phyloP scores from a whole-genome alignment of 2,329 filamentous ascomycete species.

The Elsinoe necatrix region DNA sequence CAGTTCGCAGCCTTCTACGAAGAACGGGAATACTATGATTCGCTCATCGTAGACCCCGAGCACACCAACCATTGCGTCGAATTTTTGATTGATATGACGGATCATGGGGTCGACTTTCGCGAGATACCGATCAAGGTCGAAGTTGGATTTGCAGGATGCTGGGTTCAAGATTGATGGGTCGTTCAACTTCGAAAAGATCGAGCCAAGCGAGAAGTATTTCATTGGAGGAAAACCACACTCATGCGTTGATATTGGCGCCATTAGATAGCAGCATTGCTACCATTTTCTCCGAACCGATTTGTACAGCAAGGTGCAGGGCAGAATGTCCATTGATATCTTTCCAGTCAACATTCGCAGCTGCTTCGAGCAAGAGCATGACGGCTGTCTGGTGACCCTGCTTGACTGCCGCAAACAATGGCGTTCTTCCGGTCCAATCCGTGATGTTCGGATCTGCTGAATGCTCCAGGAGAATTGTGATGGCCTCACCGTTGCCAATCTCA shows the following conservation, averaged over 20 bases:
- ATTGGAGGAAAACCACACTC: no score
- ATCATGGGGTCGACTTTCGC: not conserved
- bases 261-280: not conserved
- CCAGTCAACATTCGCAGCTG: not conserved
- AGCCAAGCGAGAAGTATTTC: no score
- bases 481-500: not conserved
- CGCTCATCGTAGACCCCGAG: not conserved
- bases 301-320: not conserved
- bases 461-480: not conserved
- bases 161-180: not conserved
- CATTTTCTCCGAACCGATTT: not conserved
- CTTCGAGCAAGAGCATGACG: not conserved
- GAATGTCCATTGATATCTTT: not conserved
- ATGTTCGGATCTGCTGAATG: not conserved
- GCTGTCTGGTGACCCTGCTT: not conserved
- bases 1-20: not conserved
- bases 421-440: not conserved
- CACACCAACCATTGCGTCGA: not conserved
- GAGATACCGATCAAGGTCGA: conserved; percentile 4
- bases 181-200: not conserved
- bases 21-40: not conserved
- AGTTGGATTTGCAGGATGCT: not conserved
- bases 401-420: not conserved
- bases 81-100: conserved; percentile 6
- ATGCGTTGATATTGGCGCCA: not conserved